Conservation (phyloP, 2,329 filamentous ascomycete species). For the Alternaria metachromatica region DNA sequence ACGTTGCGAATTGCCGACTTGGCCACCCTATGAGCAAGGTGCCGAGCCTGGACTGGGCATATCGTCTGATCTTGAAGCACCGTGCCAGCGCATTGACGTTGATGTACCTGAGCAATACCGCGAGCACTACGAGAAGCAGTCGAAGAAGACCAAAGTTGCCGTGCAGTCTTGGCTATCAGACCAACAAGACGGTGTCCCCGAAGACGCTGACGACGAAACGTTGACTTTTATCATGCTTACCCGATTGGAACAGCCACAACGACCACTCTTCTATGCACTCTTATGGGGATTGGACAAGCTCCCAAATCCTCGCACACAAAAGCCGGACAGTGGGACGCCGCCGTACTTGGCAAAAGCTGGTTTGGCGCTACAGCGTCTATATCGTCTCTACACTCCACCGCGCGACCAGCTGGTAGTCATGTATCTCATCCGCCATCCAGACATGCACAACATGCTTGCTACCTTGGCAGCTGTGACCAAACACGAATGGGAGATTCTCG, state of each 20-base stretch:
- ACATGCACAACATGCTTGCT: constrained; percentile 83
- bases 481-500: constrained; percentile 96
- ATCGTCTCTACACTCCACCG: constrained; percentile 74
- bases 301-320: constrained; percentile 68
- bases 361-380: constrained; percentile 82
- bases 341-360: constrained; percentile 78
- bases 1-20: constrained; percentile 80
- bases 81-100: constrained; percentile 83
- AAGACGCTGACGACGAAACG: constrained; percentile 93
- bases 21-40: constrained; percentile 78
- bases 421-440: constrained; percentile 82
- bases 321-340: constrained; percentile 67
- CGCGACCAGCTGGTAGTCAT: constrained; percentile 86
- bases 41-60: constrained; percentile 65
- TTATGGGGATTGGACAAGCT: constrained; percentile 66
- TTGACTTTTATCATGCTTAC: constrained; percentile 92
- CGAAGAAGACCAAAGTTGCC: constrained; percentile 87
- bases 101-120: constrained; percentile 94
- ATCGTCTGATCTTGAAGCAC: constrained; percentile 56
- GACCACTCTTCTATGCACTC: constrained; percentile 82
- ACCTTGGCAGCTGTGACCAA: constrained; percentile 87
- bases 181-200: constrained; percentile 78
- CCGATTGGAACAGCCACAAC: constrained; percentile 76
- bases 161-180: constrained; percentile 89
- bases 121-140: constrained; percentile 89